Base-by-base conservation (phyloP, 2,329 filamentous ascomycete species). In the Clonostachys sp. region DNA sequence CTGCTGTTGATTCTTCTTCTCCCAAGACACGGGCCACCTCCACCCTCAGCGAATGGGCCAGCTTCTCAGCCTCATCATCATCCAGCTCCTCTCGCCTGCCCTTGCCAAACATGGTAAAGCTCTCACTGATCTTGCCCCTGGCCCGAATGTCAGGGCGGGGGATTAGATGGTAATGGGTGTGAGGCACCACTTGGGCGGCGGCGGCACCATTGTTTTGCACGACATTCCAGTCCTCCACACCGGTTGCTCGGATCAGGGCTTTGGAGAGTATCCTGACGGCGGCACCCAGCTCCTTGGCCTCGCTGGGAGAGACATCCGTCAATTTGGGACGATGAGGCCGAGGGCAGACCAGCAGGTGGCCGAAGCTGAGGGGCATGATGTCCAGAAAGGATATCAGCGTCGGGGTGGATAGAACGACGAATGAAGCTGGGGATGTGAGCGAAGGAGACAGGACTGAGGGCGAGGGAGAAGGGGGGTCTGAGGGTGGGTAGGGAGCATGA, bases 81-180 rank as follows among this genome's bases (percentile, higher is more conserved):
- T 91, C 87, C 47, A 92, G 61, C 51, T 92, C 88, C 53, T 85
- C 81, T 47, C 89, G 71, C 60, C 78, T 74, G 0, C 89, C 89
- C 13, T 84, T 68, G 1, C 88, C 89, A 70, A 92, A 92, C 87
- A 91, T 91, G 42, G 85, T 89, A 70, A 90, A 91, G 61, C 83
- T 84, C 71, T 80, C 75, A 49, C 78, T 79, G 56, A 70, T 71
- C 42, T 70, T 63, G 7, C 72, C 75, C 53, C 72, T 77, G 42
- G 71, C 78, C 54, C 71, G 73, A 49, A 78, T 79, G 68, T 87
- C 82, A 0, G 91, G 91, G 36, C 92, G 73, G 0, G 92, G 92
- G 34, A 99, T 95, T 45, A 97, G 79, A 58, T 99, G 94, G 64
- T 95, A 97, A 66, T 99, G 92, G 44, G 95, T 86, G 65, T 97